Base-by-base conservation (phyloP, 331 rosid genomes). In the Quercus tomentella region DNA sequence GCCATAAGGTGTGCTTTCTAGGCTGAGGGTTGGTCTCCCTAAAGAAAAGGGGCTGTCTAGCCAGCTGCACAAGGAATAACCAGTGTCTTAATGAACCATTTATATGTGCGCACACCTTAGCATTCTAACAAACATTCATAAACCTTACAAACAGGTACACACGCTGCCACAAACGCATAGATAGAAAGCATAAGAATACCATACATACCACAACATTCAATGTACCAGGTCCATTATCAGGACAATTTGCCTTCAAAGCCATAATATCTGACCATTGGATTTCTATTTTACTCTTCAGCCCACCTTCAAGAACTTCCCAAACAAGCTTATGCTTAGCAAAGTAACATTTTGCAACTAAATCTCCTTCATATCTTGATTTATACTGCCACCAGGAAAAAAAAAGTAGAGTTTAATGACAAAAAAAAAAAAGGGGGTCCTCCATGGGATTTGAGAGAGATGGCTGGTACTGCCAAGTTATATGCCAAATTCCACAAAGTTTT, bases 1-100 rank as follows among this genome's bases (percentile, higher is more conserved):
- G 99, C 99, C 99, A 96, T 45, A 93, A 54, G 41, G 99, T 96
- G 77, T 93, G 99, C 77, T 93, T 96, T 85, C 98, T 88, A 63
- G 99, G 99, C 84, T 96, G 99, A 77, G 98, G 98, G 84, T 93
- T 93, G 56, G 94, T 91, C 86, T 96, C 99, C 90, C 91, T 87
- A 84, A 93, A 96, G 91, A 93, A 96, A 82, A 90, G 91, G 20
- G 99, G 99, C 80, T 81, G 98, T 74, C 94, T 86, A 77, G 88
- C 92, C 85, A 96, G 88, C 99, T 96, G 92, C 70, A 82, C 45
- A 83, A 65, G 55, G 33, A 57, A 55, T 65, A 62, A 77, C 25
- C 73, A 74, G 51, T 56, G 56, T 45, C 33, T 75, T n/a, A 61
- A 28, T 7, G 52, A 70, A 76, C 31, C 5, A 15, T 60, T 63